Evolutionary conservation across 768 basidiomycete species (phyloP).

Genomic region (Phaffia tasmanica): DNA sequence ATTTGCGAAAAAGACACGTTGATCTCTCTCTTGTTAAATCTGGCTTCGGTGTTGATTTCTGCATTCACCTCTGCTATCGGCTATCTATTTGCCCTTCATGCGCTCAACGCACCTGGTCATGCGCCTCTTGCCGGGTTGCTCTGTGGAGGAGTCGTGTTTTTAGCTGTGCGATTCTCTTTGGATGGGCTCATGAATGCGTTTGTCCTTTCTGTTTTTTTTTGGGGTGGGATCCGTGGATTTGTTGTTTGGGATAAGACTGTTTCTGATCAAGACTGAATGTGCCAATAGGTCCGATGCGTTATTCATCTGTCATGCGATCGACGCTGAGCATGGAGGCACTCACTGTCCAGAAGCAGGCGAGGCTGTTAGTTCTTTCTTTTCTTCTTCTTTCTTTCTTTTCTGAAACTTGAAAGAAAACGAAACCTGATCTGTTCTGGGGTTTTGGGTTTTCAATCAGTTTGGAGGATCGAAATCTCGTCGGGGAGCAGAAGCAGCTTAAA

Average conservation of each 20-base stretch:
- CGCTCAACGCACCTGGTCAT: slow-evolving; percentile 55
- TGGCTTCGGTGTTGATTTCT: slow-evolving; percentile 64
- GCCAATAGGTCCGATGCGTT: slow-evolving; percentile 50
- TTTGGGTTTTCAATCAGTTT: not conserved
- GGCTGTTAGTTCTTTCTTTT: slow-evolving; percentile 43
- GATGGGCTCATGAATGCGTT: slow-evolving; percentile 68
- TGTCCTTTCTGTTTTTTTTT: slow-evolving; percentile 31
- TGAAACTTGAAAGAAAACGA: too few species aligned
- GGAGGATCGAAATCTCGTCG: slow-evolving; percentile 1
- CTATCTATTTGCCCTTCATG: slow-evolving; percentile 82
- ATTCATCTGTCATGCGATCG: slow-evolving; percentile 59
- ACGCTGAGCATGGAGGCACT: slow-evolving; percentile 47
- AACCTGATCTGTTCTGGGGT: not conserved
- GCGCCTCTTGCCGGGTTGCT: slow-evolving; percentile 65
- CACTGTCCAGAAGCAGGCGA: slow-evolving; percentile 49
- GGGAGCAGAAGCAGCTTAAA: slow-evolving; percentile 9
- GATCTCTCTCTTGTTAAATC: slow-evolving; percentile 51
- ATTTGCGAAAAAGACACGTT: slow-evolving; percentile 48
- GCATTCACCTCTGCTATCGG: slow-evolving; percentile 70
- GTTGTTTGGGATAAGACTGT: not conserved
- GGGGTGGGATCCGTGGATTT: not conserved
- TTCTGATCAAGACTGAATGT: not conserved
- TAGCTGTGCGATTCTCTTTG: slow-evolving; percentile 72
- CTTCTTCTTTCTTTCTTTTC: not conserved
- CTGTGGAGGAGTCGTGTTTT: slow-evolving; percentile 64